These are phyloP conservation scores for Lodderomyces metapsilosis DNA, from an alignment of 1,139 yeast species.

Conservation along the genomic window DNA sequence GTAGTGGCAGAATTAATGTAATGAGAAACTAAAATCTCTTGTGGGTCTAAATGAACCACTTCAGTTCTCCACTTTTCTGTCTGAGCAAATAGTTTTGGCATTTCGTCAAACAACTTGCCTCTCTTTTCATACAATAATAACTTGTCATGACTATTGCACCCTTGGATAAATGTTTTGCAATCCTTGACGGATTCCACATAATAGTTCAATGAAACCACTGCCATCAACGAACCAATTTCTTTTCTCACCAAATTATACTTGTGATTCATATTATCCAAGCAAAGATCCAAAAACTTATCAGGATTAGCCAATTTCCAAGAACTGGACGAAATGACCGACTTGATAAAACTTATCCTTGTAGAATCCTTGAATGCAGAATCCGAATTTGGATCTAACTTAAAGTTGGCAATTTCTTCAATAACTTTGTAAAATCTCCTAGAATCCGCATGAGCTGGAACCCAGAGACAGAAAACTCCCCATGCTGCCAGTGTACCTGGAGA, in stretches of 20 bases:
- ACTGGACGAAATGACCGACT: conserved; percentile 52
- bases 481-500: conserved; percentile 74
- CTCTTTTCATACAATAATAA: conserved; percentile 21
- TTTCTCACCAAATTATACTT: conserved; percentile 77
- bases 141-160: conserved; percentile 25
- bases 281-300: conserved; percentile 44
- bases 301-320: conserved; percentile 61
- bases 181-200: conserved; percentile 49
- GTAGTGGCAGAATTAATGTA: conserved; percentile 51
- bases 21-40: conserved; percentile 45
- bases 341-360: conserved; percentile 57
- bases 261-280: conserved; percentile 53
- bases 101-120: conserved; percentile 17
- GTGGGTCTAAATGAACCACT: conserved; percentile 36
- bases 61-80: conserved; percentile 45
- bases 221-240: conserved; percentile 65
- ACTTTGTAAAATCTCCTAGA: conserved; percentile 63
- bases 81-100: conserved; percentile 39
- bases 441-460: conserved; percentile 68
- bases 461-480: conserved; percentile 79
- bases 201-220: conserved; percentile 53
- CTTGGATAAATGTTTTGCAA: conserved; percentile 41
- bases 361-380: conserved; percentile 71
- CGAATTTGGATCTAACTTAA: conserved; percentile 49
- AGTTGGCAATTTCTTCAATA: conserved; percentile 44